These are phyloP conservation scores for Moringa oleifera DNA, from an alignment of 345 rosid species.

Conservation along the genomic window DNA sequence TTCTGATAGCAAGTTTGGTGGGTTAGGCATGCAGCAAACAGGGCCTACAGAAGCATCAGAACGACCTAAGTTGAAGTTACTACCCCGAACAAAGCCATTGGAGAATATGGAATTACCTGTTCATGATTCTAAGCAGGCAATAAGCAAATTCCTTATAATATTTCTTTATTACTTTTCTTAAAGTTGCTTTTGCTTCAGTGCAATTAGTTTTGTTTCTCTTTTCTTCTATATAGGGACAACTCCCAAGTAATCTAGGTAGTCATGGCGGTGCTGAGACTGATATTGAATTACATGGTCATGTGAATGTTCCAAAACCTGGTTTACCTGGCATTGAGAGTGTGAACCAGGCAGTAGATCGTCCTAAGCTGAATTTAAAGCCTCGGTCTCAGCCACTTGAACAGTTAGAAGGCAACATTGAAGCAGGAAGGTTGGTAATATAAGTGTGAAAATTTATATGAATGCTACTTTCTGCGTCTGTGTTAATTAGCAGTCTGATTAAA, in stretches of 20 bases:
- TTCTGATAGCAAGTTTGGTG: conserved; percentile 35
- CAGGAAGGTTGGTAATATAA: conserved; percentile 44
- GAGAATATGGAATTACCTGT: conserved; percentile 38
- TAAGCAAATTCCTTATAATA: neutral
- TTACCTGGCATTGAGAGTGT: conserved; percentile 36
- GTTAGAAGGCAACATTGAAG: conserved; percentile 41
- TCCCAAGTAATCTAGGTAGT: conserved; percentile 20
- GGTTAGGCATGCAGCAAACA: conserved; percentile 29
- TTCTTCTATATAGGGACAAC: conserved; percentile 18
- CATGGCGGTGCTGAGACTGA: conserved; percentile 22
- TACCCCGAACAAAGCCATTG: conserved; percentile 58
- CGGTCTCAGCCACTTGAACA: conserved; percentile 50
- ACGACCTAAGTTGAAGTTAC: conserved; percentile 64
- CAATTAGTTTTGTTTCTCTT: neutral
- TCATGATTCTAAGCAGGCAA: conserved; percentile 43
- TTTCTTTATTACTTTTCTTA: no score
- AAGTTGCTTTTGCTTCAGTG: neutral
- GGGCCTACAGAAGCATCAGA: conserved; percentile 42
- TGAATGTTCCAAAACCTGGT: conserved; percentile 32
- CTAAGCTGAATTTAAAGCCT: conserved; percentile 59
- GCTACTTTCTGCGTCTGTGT: neutral
- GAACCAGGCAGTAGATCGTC: conserved; percentile 51
- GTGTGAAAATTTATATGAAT: neutral
- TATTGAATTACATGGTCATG: conserved; percentile 25
- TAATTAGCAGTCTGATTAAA: no score